Conservation (phyloP, 306 rosid species). For the Casuarina equisetifolia region DNA sequence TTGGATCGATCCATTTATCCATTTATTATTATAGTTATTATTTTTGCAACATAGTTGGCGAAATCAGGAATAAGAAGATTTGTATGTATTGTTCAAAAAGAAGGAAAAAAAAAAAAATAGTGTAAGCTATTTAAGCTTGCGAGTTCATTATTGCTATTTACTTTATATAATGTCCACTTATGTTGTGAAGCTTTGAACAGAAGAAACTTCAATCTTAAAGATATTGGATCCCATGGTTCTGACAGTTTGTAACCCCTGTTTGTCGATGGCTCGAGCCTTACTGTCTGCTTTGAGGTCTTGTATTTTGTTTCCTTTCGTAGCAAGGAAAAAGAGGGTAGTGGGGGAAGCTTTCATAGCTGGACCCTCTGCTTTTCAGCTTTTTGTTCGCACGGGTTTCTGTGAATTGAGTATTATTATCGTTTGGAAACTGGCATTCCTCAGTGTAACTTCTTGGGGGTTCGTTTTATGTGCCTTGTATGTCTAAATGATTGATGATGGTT, state of each 20-base stretch:
- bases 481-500: not conserved
- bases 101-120: not conserved
- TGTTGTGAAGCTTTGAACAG: no score
- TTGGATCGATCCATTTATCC: constrained; percentile 27
- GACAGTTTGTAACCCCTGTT: no score
- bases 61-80: constrained; percentile 37
- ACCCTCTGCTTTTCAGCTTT: constrained; percentile 30
- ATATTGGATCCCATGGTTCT: no score
- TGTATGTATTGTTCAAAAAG: constrained; percentile 25
- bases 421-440: constrained; percentile 21
- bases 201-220: no score
- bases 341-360: constrained; percentile 28
- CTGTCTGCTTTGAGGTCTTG: constrained; percentile 16
- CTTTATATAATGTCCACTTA: no score
- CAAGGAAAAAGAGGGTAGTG: constrained; percentile 15
- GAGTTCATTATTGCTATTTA: not conserved
- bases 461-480: not conserved
- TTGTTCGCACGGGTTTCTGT: constrained; percentile 31
- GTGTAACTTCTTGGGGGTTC: constrained; percentile 1
- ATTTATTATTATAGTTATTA: constrained; percentile 5
- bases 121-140: not conserved
- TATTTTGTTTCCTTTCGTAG: not conserved
- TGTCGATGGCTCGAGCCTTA: not conserved
- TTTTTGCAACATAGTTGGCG: constrained; percentile 28
- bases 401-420: not conserved